phyloP scores from a whole-genome alignment of 2,329 filamentous ascomycete species.

The Diaporthe australafricana region DNA sequence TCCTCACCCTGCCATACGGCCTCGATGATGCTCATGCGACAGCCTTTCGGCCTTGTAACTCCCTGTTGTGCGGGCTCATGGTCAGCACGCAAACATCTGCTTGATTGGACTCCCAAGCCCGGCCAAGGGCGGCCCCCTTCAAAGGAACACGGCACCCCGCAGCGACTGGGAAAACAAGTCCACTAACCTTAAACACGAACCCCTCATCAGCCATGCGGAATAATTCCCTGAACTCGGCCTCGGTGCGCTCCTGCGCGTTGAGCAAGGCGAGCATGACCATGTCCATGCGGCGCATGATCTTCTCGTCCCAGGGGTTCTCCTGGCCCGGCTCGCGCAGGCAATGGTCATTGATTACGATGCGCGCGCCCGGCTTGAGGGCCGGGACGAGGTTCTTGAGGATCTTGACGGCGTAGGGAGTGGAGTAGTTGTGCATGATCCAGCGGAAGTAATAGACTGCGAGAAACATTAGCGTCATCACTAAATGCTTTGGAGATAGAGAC shows the following conservation, averaged over 20 bases:
- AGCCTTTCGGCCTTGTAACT: constrained; percentile 44
- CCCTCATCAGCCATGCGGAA: constrained; percentile 52
- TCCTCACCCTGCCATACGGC: constrained; percentile 45
- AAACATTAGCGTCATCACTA: background rate
- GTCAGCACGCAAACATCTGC: background rate
- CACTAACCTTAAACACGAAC: constrained; percentile 51
- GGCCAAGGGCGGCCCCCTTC: too few relatives aligned
- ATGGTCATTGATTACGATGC: constrained; percentile 57
- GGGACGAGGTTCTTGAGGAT: constrained; percentile 64
- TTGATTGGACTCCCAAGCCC: too few relatives aligned
- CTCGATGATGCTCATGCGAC: constrained; percentile 52
- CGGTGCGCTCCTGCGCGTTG: constrained; percentile 57
- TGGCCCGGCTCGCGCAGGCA: constrained; percentile 49
- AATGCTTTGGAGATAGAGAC: background rate
- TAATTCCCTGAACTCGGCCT: constrained; percentile 55
- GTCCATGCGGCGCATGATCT: constrained; percentile 54
- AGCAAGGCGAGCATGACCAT: constrained; percentile 56
- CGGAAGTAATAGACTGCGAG: constrained; percentile 66
- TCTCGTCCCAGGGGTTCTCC: constrained; percentile 51
- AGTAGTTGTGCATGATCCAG: constrained; percentile 72
- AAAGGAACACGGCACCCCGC: too few relatives aligned
- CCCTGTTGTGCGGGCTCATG: constrained; percentile 38
- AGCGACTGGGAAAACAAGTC: background rate
- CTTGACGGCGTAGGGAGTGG: constrained; percentile 61
- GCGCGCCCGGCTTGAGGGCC: constrained; percentile 65